These are phyloP conservation scores for Dryas alaskensis DNA, from an alignment of 306 rosid genomes.

Conservation along the genomic window DNA sequence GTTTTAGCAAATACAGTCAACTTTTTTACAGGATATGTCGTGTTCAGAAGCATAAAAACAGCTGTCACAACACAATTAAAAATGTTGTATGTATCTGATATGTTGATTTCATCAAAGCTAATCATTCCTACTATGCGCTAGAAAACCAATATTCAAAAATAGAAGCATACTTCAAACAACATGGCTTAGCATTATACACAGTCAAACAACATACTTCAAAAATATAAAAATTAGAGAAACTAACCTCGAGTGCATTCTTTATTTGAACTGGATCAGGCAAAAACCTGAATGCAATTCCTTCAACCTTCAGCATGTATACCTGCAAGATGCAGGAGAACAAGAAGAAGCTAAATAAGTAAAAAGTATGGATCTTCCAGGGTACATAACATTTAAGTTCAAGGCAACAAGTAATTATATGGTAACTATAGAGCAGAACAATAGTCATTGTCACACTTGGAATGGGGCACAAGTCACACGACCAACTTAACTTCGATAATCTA, in stretches of 20 bases:
- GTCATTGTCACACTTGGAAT: not conserved
- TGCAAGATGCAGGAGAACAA: conserved; percentile 20
- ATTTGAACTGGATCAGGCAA: conserved; percentile 94
- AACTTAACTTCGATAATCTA: not conserved
- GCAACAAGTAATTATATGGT: not conserved
- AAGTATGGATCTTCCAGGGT: not conserved
- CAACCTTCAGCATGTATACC: conserved; percentile 97
- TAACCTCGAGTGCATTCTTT: conserved; percentile 86
- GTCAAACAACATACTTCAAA: not conserved
- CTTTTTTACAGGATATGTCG: not conserved
- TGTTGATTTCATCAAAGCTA: not conserved
- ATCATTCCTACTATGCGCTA: not conserved
- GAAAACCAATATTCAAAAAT: not conserved
- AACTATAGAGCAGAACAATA: not conserved
- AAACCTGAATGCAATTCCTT: conserved; percentile 95
- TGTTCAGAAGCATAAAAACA: conserved; percentile 8
- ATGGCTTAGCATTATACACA: too few relatives aligned
- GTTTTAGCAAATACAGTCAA: not conserved
- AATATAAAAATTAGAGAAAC: conserved; percentile 21
- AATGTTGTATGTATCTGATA: not conserved
- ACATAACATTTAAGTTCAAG: not conserved
- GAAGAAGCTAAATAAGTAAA: not conserved
- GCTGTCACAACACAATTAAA: not conserved
- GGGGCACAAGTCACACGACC: not conserved
- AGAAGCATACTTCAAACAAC: too few relatives aligned